phyloP scores from a whole-genome alignment of 495 filamentous ascomycete genomes.

The Penicillium fimorum region DNA sequence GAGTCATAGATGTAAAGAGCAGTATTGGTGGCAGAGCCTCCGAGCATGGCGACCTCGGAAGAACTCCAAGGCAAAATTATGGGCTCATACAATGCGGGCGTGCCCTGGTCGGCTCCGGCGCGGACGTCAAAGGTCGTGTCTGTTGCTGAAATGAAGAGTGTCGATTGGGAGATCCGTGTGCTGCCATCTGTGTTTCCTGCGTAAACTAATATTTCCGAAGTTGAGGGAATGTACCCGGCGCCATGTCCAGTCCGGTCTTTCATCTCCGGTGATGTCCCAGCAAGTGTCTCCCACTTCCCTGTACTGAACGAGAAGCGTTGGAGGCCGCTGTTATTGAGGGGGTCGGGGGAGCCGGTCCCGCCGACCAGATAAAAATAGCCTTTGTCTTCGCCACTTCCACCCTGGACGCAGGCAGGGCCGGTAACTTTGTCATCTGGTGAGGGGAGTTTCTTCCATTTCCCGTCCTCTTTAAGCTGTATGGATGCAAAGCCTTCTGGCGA shows the following conservation, averaged over 20 bases:
- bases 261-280: slow-evolving; percentile 52
- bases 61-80: slow-evolving; percentile 76
- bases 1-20: slow-evolving; percentile 61
- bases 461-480: slow-evolving; percentile 64
- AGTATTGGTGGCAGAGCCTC: slow-evolving; percentile 64
- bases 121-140: slow-evolving; percentile 55
- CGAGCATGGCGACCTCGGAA: slow-evolving; percentile 69
- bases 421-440: slow-evolving; percentile 61
- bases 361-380: slow-evolving; percentile 82
- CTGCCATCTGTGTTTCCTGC: slow-evolving; percentile 65
- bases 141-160: slow-evolving; percentile 66
- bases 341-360: slow-evolving; percentile 55
- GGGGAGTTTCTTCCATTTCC: slow-evolving; percentile 64
- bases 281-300: slow-evolving; percentile 70
- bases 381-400: slow-evolving; percentile 51
- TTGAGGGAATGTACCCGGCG: slow-evolving; percentile 69
- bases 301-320: slow-evolving; percentile 80
- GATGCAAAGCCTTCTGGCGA: slow-evolving; percentile 73
- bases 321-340: slow-evolving; percentile 66
- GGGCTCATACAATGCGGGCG: slow-evolving; percentile 64
- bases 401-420: slow-evolving; percentile 75
- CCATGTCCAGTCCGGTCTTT: slow-evolving; percentile 71
- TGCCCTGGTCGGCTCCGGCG: slow-evolving; percentile 48
- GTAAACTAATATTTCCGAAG: slow-evolving; percentile 75
- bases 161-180: slow-evolving; percentile 60